phyloP scores from a whole-genome alignment of 768 basidiomycete species.

The Tylopilus rubrobrunneus region DNA sequence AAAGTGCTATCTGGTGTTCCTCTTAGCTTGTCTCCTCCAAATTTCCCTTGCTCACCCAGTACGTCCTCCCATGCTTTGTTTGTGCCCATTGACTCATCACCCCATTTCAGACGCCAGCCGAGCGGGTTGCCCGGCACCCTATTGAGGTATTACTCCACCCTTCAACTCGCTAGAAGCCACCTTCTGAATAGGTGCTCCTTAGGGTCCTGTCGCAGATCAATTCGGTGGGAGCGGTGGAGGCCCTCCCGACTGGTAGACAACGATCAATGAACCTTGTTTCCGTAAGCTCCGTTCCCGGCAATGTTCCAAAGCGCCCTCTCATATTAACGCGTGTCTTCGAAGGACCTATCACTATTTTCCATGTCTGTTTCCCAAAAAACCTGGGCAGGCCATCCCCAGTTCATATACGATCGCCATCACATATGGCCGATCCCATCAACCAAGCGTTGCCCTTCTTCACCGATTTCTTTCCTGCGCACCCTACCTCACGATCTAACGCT shows the following conservation, averaged over 20 bases:
- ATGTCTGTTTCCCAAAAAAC: conserved; percentile 7
- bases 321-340: conserved; percentile 7
- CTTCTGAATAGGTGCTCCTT: conserved; percentile 2
- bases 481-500: conserved; percentile 1
- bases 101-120: conserved; percentile 10
- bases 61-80: not conserved
- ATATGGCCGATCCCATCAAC: conserved; percentile 3
- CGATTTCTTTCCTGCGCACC: conserved; percentile 1
- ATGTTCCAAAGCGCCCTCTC: not conserved
- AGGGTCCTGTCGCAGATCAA: conserved; percentile 19
- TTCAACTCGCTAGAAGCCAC: not conserved
- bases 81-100: not conserved
- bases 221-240: conserved; percentile 17
- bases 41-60: conserved; percentile 26
- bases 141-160: conserved; percentile 9
- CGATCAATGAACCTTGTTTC: not conserved
- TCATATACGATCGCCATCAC: conserved; percentile 11
- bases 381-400: not conserved
- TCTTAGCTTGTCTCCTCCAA: conserved; percentile 19
- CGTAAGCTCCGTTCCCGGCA: conserved; percentile 9
- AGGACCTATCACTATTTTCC: conserved; percentile 1
- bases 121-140: conserved; percentile 1
- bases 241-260: conserved; percentile 27
- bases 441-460: not conserved
- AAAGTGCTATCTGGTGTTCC: conserved; percentile 20